Evolutionary conservation across 164 flowering plant species (phyloP).

Genomic region (Tetrastigma voinierianum): DNA sequence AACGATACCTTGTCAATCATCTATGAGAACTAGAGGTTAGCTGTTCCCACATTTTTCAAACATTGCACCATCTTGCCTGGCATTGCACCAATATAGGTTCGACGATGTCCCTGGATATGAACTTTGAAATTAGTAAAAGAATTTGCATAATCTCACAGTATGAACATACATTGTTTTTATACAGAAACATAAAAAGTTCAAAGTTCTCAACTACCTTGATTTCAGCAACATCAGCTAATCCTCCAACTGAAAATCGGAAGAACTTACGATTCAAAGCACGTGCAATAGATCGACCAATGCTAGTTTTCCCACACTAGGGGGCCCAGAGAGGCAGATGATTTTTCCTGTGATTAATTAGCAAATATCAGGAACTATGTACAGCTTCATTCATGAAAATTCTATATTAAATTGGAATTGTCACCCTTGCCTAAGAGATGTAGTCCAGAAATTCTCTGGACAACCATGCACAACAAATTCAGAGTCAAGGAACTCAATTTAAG

Average conservation of each 20-base stretch:
- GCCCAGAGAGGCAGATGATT: conserved; percentile 95
- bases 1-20: conserved; percentile 94
- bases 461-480: too few species aligned
- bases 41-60: conserved; percentile 88
- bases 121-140: neutral
- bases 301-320: conserved; percentile 99
- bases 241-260: conserved; percentile 98
- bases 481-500: too few species aligned
- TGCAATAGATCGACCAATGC: conserved; percentile 98
- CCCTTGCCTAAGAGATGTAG: too few species aligned
- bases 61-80: conserved; percentile 99
- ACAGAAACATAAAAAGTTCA: neutral
- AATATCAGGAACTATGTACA: neutral
- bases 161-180: too few species aligned
- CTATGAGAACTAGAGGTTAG: conserved; percentile 94
- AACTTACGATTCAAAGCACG: conserved; percentile 94
- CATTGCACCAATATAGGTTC: conserved; percentile 99
- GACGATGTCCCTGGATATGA: conserved; percentile 80
- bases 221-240: conserved; percentile 96
- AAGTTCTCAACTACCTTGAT: conserved; percentile 62
- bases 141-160: too few species aligned
- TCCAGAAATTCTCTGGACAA: too few species aligned
- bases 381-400: too few species aligned
- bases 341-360: conserved; percentile 54
- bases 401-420: too few species aligned